phyloP scores from a whole-genome alignment of 2,329 filamentous ascomycete species.

The Ophiostoma australiae region DNA sequence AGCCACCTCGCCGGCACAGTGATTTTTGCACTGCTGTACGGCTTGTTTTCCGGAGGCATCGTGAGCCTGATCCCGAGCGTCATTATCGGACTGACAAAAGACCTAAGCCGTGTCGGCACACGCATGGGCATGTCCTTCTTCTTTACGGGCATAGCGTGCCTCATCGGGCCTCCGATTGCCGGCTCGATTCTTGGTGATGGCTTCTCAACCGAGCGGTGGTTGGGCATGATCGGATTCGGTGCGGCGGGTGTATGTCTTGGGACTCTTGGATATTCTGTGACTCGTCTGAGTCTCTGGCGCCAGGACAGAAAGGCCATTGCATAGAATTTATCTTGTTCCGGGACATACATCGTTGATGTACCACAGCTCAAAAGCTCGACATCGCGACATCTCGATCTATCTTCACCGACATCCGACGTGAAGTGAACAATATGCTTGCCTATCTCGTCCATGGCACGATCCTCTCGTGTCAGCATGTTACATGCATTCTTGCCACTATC shows the following conservation, averaged over 20 bases:
- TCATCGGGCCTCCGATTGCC: slow-evolving; percentile 48
- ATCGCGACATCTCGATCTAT: neutral
- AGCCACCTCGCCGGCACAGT: slow-evolving; percentile 36
- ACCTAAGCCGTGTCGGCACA: slow-evolving; percentile 38
- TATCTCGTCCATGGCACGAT: neutral
- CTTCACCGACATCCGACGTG: neutral
- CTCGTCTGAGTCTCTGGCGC: neutral
- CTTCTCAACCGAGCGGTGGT: slow-evolving; percentile 31
- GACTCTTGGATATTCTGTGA: neutral
- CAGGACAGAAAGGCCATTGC: neutral
- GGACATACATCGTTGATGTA: no score
- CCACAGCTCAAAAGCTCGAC: neutral
- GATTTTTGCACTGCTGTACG: slow-evolving; percentile 43
- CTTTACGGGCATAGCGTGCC: slow-evolving; percentile 43
- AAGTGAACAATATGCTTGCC: neutral
- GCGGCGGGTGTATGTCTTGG: slow-evolving; percentile 32
- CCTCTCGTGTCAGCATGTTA: neutral
- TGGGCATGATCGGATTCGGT: slow-evolving; percentile 34
- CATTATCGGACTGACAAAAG: slow-evolving; percentile 36
- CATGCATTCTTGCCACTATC: slow-evolving; percentile 4
- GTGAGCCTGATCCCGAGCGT: slow-evolving; percentile 42
- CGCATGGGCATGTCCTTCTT: slow-evolving; percentile 42
- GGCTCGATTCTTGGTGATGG: slow-evolving; percentile 42
- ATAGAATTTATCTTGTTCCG: neutral
- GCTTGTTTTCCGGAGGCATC: slow-evolving; percentile 42